These are phyloP conservation scores for Begonia loranthoides DNA, from an alignment of 306 rosid genomes.

Conservation along the genomic window DNA sequence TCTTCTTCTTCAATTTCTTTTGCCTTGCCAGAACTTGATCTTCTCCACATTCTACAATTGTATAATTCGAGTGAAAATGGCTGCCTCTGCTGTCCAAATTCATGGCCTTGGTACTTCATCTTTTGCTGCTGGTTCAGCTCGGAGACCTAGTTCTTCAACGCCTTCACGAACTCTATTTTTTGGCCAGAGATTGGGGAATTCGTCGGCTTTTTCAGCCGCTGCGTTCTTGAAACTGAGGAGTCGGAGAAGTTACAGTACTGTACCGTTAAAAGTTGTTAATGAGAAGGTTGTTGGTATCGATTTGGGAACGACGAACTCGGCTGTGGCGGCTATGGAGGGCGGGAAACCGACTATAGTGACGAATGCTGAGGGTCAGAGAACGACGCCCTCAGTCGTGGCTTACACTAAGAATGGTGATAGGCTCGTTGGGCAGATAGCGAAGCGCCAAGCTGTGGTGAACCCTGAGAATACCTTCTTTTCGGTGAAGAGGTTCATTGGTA, in stretches of 20 bases:
- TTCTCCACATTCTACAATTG: background rate
- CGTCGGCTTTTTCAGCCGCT: constrained; percentile 14
- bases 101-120: constrained; percentile 49
- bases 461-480: constrained; percentile 52
- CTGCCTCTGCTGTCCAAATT: constrained; percentile 53
- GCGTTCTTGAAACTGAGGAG: constrained; percentile 29
- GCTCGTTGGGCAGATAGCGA: constrained; percentile 50
- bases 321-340: constrained; percentile 59
- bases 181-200: constrained; percentile 29
- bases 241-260: constrained; percentile 13
- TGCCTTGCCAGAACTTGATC: background rate
- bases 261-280: constrained; percentile 43
- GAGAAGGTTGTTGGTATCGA: constrained; percentile 78
- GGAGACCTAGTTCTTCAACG: constrained; percentile 13
- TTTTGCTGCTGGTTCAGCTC: constrained; percentile 18
- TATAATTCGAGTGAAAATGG: constrained; percentile 18
- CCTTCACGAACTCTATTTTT: constrained; percentile 33
- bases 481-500: constrained; percentile 50
- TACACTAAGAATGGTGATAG: constrained; percentile 53
- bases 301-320: constrained; percentile 54
- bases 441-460: constrained; percentile 53
- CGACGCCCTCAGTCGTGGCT: constrained; percentile 49
- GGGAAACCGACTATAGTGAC: constrained; percentile 49
- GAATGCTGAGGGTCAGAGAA: constrained; percentile 52
- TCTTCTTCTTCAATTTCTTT: constrained; percentile 6